phyloP scores from a whole-genome alignment of 164 flowering plant genomes.

The Hamamelis virginiana region DNA sequence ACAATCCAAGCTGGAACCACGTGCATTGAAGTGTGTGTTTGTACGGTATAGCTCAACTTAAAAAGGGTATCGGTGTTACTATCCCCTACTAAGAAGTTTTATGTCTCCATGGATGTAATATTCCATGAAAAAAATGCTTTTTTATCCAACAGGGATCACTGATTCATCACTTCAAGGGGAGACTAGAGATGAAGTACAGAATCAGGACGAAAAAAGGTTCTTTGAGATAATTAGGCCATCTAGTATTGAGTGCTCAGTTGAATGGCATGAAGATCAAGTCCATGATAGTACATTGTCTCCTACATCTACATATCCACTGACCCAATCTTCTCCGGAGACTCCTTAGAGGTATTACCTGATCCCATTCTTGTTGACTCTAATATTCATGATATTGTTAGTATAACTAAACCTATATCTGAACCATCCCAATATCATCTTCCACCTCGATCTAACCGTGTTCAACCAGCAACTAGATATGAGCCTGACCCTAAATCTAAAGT shows the following conservation, averaged over 20 bases:
- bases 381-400: too few species aligned
- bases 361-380: too few species aligned
- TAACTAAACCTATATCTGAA: neutral
- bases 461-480: slow-evolving; percentile 1
- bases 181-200: too few species aligned
- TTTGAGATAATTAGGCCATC: neutral
- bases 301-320: too few species aligned
- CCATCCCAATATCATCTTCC: neutral
- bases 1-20: neutral
- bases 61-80: slow-evolving; percentile 9
- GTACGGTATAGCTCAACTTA: slow-evolving; percentile 4
- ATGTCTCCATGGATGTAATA: slow-evolving; percentile 9
- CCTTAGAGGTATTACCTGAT: too few species aligned
- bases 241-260: neutral
- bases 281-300: too few species aligned
- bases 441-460: neutral
- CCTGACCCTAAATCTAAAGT: slow-evolving; percentile 1
- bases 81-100: slow-evolving; percentile 1
- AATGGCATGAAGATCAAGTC: neutral
- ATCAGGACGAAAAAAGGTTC: too few species aligned
- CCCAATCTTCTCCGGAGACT: too few species aligned
- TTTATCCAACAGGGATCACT: neutral
- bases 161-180: slow-evolving; percentile 7
- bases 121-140: slow-evolving; percentile 3
- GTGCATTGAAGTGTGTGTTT: slow-evolving; percentile 8